phyloP scores from a whole-genome alignment of 129 eudicot species.

The Saussurea involucrata region DNA sequence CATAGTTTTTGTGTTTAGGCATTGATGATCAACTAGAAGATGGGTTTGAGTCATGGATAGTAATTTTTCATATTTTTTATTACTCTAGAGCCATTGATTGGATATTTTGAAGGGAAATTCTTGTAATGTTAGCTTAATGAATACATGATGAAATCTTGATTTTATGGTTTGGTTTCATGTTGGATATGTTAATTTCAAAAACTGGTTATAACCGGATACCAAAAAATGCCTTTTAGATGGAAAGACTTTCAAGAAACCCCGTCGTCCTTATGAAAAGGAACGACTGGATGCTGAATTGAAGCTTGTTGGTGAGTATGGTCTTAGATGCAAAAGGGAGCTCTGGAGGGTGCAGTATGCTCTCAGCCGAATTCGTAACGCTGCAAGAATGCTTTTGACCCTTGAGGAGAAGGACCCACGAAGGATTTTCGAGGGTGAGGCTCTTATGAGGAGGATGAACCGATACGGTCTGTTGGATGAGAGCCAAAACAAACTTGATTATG shows the following conservation, averaged over 20 bases:
- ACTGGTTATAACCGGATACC: background rate
- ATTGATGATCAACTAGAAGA: background rate
- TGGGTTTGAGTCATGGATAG: background rate
- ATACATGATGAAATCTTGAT: background rate
- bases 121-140: background rate
- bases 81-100: background rate
- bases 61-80: no score
- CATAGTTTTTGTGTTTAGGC: background rate
- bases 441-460: conserved; percentile 72
- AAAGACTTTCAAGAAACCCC: conserved; percentile 79
- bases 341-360: conserved; percentile 82
- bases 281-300: conserved; percentile 73
- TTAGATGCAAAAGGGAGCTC: conserved; percentile 77
- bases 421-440: conserved; percentile 83
- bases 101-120: background rate
- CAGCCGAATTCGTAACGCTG: conserved; percentile 70
- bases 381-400: conserved; percentile 73
- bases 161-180: background rate
- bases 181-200: background rate
- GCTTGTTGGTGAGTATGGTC: conserved; percentile 77
- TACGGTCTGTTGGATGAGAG: conserved; percentile 66
- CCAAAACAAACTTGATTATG: conserved; percentile 67
- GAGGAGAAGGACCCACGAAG: conserved; percentile 80
- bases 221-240: conserved; percentile 40
- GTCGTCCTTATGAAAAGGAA: conserved; percentile 83